Percentiles rank a stretch among this genome's conserved stretches.
These are phyloP conservation scores for Corymbia calophylla DNA, from an alignment of 441 rosid genomes.

Conservation along the genomic window DNA sequence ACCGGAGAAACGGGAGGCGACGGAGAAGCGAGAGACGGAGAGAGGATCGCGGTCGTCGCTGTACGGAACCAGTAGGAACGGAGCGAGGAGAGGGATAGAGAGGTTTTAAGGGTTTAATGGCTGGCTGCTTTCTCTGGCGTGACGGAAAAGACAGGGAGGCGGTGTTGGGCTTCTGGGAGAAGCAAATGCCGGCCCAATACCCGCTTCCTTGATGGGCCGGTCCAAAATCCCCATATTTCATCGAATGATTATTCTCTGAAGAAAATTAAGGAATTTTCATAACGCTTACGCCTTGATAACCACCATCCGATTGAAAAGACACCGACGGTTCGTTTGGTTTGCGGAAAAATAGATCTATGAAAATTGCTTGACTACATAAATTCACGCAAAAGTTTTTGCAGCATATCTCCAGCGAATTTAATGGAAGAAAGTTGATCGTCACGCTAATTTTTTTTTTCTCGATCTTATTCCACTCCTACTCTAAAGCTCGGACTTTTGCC, in stretches of 20 bases:
- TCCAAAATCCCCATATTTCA: neutral
- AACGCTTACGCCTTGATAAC: neutral
- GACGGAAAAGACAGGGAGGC: neutral
- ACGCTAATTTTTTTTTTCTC: neutral
- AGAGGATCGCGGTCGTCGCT: neutral
- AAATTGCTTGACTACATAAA: neutral
- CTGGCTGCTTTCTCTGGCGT: neutral
- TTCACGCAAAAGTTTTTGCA: neutral
- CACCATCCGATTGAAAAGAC: neutral
- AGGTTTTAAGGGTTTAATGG: neutral
- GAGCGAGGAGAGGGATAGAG: neutral
- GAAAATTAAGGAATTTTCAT: neutral
- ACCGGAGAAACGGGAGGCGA: neutral
- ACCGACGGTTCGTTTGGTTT: neutral
- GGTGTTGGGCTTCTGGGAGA: neutral
- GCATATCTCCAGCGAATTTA: neutral
- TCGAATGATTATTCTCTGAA: neutral
- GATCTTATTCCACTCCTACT: too few relatives aligned
- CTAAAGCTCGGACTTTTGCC: too few relatives aligned
- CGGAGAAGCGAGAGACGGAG: neutral
- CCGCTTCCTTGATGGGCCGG: neutral
- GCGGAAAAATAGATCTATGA: neutral
- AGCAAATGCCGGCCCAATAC: neutral
- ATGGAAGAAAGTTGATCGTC: neutral
- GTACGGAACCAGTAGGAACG: neutral